Percentiles rank a stretch among this genome's conserved stretches.
Evolutionary conservation across 345 rosid genomes (phyloP).

Genomic region (Iberis pinnata): DNA sequence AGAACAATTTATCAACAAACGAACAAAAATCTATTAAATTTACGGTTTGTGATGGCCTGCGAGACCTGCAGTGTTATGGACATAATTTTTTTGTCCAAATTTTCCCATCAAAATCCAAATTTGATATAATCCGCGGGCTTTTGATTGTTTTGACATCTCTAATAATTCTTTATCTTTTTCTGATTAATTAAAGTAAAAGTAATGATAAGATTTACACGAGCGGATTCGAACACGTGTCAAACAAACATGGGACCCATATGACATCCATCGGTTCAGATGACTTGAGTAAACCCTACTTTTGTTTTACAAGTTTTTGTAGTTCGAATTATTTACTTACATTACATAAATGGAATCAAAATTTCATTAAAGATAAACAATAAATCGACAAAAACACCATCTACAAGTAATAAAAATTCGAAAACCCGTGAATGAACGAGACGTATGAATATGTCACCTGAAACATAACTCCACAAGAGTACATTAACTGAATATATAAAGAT

Average conservation of each 20-base stretch:
- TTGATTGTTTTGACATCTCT: background rate
- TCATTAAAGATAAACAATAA: background rate
- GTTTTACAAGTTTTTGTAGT: background rate
- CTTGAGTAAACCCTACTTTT: background rate
- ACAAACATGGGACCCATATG: constrained; percentile 5
- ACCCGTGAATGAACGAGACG: constrained; percentile 13
- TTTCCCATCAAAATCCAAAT: no score
- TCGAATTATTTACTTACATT: background rate
- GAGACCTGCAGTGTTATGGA: no score
- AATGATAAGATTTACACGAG: background rate
- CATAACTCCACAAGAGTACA: no score
- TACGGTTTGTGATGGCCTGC: no score
- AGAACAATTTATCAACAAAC: no score
- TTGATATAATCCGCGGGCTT: no score
- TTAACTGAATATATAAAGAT: constrained; percentile 1
- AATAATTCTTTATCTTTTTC: background rate
- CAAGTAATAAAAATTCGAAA: background rate
- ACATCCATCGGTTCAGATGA: constrained; percentile 1
- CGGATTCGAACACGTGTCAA: background rate
- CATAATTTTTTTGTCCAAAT: no score
- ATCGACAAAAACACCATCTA: background rate
- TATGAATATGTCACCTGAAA: constrained; percentile 21
- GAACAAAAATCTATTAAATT: no score
- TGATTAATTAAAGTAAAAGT: background rate
- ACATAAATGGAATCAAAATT: constrained; percentile 4